Evolutionary conservation across 2,329 filamentous ascomycete genomes (phyloP).

Genomic region (Paracorniculantispora psalliotae): DNA sequence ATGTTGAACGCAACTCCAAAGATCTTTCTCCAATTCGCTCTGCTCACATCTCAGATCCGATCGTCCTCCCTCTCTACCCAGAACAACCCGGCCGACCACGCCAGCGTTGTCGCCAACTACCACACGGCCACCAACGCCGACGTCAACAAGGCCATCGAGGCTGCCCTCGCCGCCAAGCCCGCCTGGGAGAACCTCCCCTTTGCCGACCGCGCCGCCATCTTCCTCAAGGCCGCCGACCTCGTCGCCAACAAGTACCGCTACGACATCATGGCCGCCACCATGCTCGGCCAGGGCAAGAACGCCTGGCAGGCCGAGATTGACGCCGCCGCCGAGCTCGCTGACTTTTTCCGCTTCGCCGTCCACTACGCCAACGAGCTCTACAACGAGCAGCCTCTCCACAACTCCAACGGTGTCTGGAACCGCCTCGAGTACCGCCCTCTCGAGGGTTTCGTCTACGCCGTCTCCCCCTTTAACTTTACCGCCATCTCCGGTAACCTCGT

Average conservation of each 20-base stretch:
- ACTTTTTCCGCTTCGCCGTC: conserved; percentile 93
- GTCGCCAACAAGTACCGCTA: conserved; percentile 91
- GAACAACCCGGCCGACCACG: conserved; percentile 77
- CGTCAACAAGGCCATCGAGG: conserved; percentile 73
- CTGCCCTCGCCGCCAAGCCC: conserved; percentile 79
- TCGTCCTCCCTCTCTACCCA: conserved; percentile 64
- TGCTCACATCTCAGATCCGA: conserved; percentile 49
- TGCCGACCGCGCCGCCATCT: conserved; percentile 83
- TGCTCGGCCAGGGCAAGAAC: conserved; percentile 96
- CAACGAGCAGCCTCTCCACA: conserved; percentile 76
- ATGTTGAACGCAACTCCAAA: conserved; percentile 22
- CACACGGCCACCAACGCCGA: conserved; percentile 74
- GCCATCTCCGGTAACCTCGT: conserved; percentile 87
- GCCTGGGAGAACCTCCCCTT: conserved; percentile 86
- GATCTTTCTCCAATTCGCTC: neutral
- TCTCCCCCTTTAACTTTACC: conserved; percentile 96
- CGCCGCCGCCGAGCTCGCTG: conserved; percentile 82
- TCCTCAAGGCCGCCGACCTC: conserved; percentile 92
- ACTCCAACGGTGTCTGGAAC: conserved; percentile 85
- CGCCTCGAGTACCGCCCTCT: conserved; percentile 83
- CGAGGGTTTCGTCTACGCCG: conserved; percentile 92
- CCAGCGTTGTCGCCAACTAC: conserved; percentile 72
- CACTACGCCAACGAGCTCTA: conserved; percentile 91
- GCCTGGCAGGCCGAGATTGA: conserved; percentile 99
- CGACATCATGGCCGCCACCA: conserved; percentile 92